phyloP scores from a whole-genome alignment of 2,329 filamentous ascomycete genomes.

The Talaromyces verruculosus region DNA sequence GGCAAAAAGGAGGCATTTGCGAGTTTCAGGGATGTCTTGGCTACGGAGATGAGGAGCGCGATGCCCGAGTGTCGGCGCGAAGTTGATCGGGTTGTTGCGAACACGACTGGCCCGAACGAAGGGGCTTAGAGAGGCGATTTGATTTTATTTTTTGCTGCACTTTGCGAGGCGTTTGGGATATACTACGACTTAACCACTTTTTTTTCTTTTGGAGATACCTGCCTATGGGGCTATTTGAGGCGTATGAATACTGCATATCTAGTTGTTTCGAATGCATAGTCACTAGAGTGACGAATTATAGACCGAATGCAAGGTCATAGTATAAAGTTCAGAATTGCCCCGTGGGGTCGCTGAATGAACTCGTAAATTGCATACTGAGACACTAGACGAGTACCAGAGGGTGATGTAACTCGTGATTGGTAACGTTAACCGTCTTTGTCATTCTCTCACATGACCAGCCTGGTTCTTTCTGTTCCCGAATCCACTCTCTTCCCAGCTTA shows the following conservation, averaged over 20 bases:
- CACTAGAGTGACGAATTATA: neutral
- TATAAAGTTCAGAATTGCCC: neutral
- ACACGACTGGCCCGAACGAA: slow-evolving; percentile 25
- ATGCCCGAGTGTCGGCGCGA: slow-evolving; percentile 59
- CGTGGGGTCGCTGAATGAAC: neutral
- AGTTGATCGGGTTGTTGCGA: slow-evolving; percentile 52
- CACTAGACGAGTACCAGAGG: neutral
- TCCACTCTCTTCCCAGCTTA: neutral
- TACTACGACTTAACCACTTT: too few species aligned
- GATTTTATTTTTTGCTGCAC: neutral
- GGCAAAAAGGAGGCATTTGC: slow-evolving; percentile 61
- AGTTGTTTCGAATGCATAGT: neutral
- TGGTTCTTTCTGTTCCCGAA: neutral
- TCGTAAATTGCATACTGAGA: neutral
- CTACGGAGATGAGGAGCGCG: slow-evolving; percentile 56
- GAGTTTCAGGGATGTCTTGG: slow-evolving; percentile 59
- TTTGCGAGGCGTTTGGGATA: slow-evolving; percentile 8
- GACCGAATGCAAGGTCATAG: neutral
- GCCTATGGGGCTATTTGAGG: neutral
- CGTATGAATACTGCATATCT: neutral
- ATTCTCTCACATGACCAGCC: neutral
- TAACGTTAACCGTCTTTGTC: neutral
- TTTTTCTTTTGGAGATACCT: neutral
- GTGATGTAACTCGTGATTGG: neutral
- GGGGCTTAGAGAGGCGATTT: neutral